Evolutionary conservation across 495 filamentous ascomycete genomes (phyloP).

Genomic region (Ramalina intermedia): DNA sequence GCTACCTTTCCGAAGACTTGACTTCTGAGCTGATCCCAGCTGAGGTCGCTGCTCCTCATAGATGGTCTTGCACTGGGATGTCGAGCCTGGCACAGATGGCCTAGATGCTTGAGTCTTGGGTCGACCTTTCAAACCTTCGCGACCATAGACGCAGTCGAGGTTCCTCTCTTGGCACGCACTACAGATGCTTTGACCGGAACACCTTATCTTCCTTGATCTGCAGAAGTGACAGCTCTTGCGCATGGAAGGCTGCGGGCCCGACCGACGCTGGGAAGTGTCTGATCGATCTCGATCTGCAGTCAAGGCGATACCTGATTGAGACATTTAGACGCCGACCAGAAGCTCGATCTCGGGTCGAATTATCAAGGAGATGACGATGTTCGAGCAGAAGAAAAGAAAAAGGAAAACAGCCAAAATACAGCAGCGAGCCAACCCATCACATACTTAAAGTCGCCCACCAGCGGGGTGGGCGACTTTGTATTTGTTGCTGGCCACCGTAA

Average conservation of each 20-base stretch:
- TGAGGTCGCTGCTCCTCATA: no score
- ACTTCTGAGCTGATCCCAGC: no score
- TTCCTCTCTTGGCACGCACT: conserved; percentile 18
- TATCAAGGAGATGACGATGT: background rate
- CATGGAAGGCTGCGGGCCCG: conserved; percentile 6
- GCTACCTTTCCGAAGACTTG: no score
- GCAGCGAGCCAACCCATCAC: background rate
- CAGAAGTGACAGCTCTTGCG: conserved; percentile 19
- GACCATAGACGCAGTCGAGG: conserved; percentile 16
- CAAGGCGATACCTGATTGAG: background rate
- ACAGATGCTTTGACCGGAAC: conserved; percentile 17
- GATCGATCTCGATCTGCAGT: background rate
- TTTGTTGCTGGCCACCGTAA: no score
- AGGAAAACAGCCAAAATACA: background rate
- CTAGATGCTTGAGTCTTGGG: conserved; percentile 1
- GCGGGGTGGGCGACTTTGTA: no score
- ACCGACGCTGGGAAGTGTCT: background rate
- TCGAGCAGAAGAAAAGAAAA: background rate
- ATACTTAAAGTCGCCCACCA: background rate
- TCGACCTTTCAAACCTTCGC: conserved; percentile 14
- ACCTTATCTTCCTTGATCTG: conserved; percentile 17
- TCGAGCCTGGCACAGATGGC: background rate
- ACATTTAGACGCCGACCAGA: background rate
- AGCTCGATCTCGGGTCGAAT: no score
- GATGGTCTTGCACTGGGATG: no score